Evolutionary conservation across 495 filamentous ascomycete genomes (phyloP), one percentile per base, ranked within the genome.

Genomic region (Penicillium argentinense): DNA sequence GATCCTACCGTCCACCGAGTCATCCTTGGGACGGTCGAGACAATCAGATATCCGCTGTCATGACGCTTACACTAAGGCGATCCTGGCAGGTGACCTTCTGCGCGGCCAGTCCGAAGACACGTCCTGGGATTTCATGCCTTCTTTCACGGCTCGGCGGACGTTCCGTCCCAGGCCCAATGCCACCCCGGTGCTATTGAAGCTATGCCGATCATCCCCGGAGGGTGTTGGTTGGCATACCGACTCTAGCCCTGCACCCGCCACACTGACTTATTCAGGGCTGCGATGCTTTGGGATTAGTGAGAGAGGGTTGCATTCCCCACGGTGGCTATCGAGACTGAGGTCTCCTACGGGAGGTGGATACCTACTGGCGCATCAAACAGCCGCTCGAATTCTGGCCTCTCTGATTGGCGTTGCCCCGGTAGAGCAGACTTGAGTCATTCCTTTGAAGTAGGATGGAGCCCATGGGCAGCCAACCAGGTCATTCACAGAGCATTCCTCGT

Each of bases 261-360:
- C 42, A 49, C 30, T 19, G 37, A 50, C 46, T 51, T 53, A 63
- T 62, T 56, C 63, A 60, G 57, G 45, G 25, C 3, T 45, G 6
- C 50, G 49, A 63, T 63, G 67, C 44, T 69, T 68, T 52, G 47
- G 66, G 69, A 27, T 48, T 64, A 67, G 66, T 54, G 43, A 57
- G 24, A 22, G 48, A 55, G 49, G 59, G 67, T 69, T 68, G 51
- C 67, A 73, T 73, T 69, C 64, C 56, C 37, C 12, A 52, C 40
- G 57, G 64, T 69, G 69, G 66, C 66, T 63, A 63, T 64, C 53
- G 38, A 47, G 42, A 36, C 39, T 39, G 47, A 42, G 55, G 44
- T 34, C 43, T 49, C 46, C 42, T 28, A 43, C 39, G 47, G 56
- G 45, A 17, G 47, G 42, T 54, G 55, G 55, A 44, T 44, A 32